Percentiles rank a stretch among this genome's conserved stretches.
Conservation (phyloP, 805 yeast species). For the Candida chauliodis region DNA sequence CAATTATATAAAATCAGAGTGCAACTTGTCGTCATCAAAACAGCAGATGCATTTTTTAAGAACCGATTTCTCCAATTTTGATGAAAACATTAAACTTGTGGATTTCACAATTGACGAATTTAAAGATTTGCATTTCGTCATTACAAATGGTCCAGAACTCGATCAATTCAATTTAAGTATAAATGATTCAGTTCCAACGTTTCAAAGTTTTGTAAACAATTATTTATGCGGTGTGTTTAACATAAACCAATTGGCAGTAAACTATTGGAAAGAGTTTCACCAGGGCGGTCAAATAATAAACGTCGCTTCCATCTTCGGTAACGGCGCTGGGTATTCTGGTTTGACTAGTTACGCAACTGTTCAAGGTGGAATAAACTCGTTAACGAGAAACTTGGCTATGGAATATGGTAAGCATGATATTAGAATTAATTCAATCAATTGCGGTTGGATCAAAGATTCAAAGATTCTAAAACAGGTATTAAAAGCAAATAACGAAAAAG, state of each 20-base stretch:
- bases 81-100: conserved; percentile 8
- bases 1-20: conserved; percentile 4
- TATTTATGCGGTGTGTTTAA: conserved; percentile 13
- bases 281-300: conserved; percentile 34
- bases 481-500: conserved; percentile 18
- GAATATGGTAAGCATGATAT: conserved; percentile 33
- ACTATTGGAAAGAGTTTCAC: conserved; percentile 10
- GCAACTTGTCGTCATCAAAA: conserved; percentile 6
- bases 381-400: conserved; percentile 36
- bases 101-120: conserved; percentile 10
- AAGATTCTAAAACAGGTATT: conserved; percentile 21
- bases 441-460: conserved; percentile 37
- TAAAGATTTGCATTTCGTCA: conserved; percentile 11
- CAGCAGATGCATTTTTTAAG: conserved; percentile 8
- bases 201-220: background rate
- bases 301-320: conserved; percentile 34
- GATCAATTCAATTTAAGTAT: conserved; percentile 12
- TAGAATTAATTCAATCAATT: conserved; percentile 37
- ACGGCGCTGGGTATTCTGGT: conserved; percentile 22
- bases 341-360: conserved; percentile 31
- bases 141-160: conserved; percentile 14
- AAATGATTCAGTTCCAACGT: conserved; percentile 6
- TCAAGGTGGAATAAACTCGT: conserved; percentile 34
- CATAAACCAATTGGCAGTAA: conserved; percentile 12
- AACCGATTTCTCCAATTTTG: conserved; percentile 11